Evolutionary conservation across 2,329 filamentous ascomycete species (phyloP).

Genomic region (Coleophoma eucalyptorum): DNA sequence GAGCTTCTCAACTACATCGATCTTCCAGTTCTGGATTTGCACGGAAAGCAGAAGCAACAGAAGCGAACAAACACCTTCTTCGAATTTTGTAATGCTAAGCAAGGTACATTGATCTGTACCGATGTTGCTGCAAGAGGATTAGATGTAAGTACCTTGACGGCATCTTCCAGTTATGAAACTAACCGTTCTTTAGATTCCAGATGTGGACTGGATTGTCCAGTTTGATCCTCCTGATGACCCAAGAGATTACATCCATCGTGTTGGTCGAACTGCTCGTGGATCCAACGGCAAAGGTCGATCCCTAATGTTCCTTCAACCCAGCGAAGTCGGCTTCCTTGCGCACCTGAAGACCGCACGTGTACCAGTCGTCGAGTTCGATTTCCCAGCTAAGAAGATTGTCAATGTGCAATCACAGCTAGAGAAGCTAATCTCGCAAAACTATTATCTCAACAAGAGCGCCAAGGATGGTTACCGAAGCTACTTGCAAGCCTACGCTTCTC

Average conservation of each 20-base stretch:
- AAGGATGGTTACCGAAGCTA: constrained; percentile 84
- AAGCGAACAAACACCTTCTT: constrained; percentile 99
- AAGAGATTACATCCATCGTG: constrained; percentile 90
- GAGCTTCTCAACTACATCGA: constrained; percentile 98
- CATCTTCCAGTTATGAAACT: neutral
- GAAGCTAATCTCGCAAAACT: constrained; percentile 91
- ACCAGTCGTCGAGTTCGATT: constrained; percentile 93
- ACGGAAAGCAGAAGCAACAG: constrained; percentile 97
- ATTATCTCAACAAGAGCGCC: constrained; percentile 88
- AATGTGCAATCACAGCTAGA: constrained; percentile 90
- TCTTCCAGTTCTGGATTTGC: constrained; percentile 78
- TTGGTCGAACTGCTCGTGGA: constrained; percentile 89
- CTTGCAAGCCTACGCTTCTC: constrained; percentile 90
- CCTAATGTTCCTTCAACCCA: constrained; percentile 89
- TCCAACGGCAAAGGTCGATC: constrained; percentile 79
- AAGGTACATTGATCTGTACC: constrained; percentile 90
- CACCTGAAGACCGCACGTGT: constrained; percentile 90
- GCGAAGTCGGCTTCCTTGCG: constrained; percentile 86
- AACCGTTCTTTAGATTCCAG: constrained; percentile 1
- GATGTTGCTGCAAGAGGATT: constrained; percentile 94
- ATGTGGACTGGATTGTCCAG: constrained; percentile 9
- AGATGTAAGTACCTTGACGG: constrained; percentile 54
- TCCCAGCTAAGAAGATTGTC: constrained; percentile 86
- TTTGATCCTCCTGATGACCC: constrained; percentile 93
- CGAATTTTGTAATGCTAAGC: constrained; percentile 83